Conservation (phyloP, 495 filamentous ascomycete species). For the Peziza echinospora region DNA sequence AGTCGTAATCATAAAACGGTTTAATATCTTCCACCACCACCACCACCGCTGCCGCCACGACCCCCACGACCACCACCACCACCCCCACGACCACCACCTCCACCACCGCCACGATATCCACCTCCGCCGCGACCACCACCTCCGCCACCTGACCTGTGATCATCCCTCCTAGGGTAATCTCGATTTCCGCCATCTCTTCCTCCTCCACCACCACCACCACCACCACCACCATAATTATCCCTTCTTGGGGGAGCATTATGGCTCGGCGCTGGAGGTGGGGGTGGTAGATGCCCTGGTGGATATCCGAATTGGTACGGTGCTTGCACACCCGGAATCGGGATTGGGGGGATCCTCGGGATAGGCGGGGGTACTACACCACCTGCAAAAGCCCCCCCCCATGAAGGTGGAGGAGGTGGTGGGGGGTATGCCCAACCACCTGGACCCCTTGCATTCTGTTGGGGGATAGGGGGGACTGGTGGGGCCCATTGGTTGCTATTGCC, state of each 20-base stretch:
- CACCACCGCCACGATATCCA: constrained; percentile 9
- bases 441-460: constrained; percentile 1
- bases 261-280: too few species aligned
- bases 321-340: too few species aligned
- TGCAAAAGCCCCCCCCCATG: not conserved
- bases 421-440: constrained; percentile 10
- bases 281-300: too few species aligned
- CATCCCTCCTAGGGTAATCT: constrained; percentile 16
- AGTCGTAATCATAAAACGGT: too few species aligned
- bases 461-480: constrained; percentile 1
- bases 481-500: constrained; percentile 4
- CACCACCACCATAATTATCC: constrained; percentile 11
- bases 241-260: too few species aligned
- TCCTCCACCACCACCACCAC: constrained; percentile 9
- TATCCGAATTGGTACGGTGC: too few species aligned
- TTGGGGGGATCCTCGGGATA: constrained; percentile 26
- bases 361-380: constrained; percentile 7
- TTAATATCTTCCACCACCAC: too few species aligned
- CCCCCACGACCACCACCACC: too few species aligned
- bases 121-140: constrained; percentile 12
- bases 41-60: too few species aligned
- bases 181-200: constrained; percentile 15
- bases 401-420: constrained; percentile 9
- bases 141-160: constrained; percentile 14
- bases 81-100: too few species aligned